These are phyloP conservation scores for Plantago lanceolata DNA, from an alignment of 305 asterid species.

Conservation along the genomic window DNA sequence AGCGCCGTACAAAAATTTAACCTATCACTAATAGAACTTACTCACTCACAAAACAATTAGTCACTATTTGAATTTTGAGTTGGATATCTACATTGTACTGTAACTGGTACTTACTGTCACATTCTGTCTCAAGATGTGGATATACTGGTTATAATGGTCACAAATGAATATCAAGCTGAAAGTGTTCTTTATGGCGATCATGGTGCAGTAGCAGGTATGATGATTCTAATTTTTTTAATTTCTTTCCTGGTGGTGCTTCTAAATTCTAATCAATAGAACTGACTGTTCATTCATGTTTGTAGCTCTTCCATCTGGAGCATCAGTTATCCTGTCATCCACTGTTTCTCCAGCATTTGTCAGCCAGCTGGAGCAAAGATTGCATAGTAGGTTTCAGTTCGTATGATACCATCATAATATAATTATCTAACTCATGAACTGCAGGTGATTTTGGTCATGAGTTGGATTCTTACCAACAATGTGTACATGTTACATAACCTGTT, in stretches of 20 bases:
- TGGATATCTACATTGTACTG: constrained; percentile 17
- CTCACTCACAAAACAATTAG: background rate
- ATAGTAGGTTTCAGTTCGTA: constrained; percentile 47
- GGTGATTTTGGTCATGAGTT: constrained; percentile 6
- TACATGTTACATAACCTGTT: background rate
- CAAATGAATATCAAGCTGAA: constrained; percentile 95
- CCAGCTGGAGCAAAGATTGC: constrained; percentile 72
- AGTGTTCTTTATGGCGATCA: constrained; percentile 72
- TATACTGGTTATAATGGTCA: constrained; percentile 79
- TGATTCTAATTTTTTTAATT: constrained; percentile 19
- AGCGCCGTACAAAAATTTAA: constrained; percentile 1
- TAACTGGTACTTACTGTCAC: constrained; percentile 25
- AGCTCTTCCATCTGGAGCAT: constrained; percentile 90
- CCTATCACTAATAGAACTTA: background rate
- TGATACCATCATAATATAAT: background rate
- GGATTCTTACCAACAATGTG: constrained; percentile 4
- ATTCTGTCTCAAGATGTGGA: constrained; percentile 60
- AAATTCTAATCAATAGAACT: constrained; percentile 21
- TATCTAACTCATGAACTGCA: background rate
- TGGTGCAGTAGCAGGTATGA: constrained; percentile 83
- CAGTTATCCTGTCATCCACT: constrained; percentile 80
- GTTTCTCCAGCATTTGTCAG: constrained; percentile 92
- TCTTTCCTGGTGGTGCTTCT: background rate
- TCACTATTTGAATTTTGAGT: constrained; percentile 19
- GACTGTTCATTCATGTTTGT: constrained; percentile 38